Percentiles rank a stretch among this genome's conserved stretches.
Conservation (phyloP, 1,139 yeast species). For the Kodamaea alishanica region DNA sequence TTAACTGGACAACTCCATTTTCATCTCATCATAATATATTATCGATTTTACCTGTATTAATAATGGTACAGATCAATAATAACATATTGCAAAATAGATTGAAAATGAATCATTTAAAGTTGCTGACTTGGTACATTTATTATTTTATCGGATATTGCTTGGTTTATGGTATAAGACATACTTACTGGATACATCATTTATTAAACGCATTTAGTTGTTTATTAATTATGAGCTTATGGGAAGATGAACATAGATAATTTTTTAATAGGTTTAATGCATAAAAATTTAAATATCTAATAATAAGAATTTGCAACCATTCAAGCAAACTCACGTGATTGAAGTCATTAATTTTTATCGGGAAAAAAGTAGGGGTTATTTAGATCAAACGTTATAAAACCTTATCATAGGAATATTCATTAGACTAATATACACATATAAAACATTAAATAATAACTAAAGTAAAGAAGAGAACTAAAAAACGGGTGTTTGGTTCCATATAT, state of each 20-base stretch:
- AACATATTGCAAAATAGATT: constrained; percentile 9
- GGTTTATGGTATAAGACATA: constrained; percentile 63
- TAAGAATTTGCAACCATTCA: neutral
- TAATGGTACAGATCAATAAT: constrained; percentile 46
- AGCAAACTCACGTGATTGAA: neutral
- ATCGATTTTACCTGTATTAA: constrained; percentile 60
- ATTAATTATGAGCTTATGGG: constrained; percentile 22
- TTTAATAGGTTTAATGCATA: neutral
- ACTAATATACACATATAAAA: constrained; percentile 19
- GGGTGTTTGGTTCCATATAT: neutral
- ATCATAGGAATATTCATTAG: constrained; percentile 14
- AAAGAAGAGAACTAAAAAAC: constrained; percentile 9
- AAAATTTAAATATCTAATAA: neutral
- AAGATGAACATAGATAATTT: constrained; percentile 2
- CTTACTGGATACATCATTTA: constrained; percentile 68
- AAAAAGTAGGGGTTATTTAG: too few relatives aligned
- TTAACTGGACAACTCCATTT: constrained; percentile 72
- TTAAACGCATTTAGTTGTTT: constrained; percentile 54
- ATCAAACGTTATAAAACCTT: neutral
- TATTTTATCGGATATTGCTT: constrained; percentile 55
- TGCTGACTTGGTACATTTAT: constrained; percentile 13
- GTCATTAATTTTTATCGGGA: neutral
- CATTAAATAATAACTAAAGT: constrained; percentile 13
- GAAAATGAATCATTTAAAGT: constrained; percentile 4
- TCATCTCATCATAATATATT: constrained; percentile 72